phyloP scores from a whole-genome alignment of 805 yeast genomes.

The Zygoascus ofunaensis region DNA sequence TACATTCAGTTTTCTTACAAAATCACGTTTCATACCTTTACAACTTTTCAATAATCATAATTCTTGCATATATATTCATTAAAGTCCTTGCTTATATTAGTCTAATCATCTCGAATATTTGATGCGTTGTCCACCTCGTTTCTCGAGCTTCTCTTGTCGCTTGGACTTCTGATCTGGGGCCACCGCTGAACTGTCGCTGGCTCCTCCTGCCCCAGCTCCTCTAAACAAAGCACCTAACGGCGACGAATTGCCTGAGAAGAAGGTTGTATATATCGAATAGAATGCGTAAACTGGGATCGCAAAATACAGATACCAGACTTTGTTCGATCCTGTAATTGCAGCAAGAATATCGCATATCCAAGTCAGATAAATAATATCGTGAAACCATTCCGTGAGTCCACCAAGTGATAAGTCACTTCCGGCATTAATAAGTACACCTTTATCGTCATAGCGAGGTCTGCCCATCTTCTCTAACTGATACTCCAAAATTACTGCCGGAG shows the following conservation, averaged over 20 bases:
- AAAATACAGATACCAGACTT: slow-evolving; percentile 50
- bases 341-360: slow-evolving; percentile 48
- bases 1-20: slow-evolving; percentile 57
- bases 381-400: slow-evolving; percentile 66
- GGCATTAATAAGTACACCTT: slow-evolving; percentile 39
- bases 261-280: slow-evolving; percentile 38
- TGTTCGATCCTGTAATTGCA: slow-evolving; percentile 44
- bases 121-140: slow-evolving; percentile 17
- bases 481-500: slow-evolving; percentile 39
- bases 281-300: slow-evolving; percentile 45
- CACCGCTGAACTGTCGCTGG: slow-evolving; percentile 5
- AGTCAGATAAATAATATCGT: slow-evolving; percentile 60
- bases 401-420: slow-evolving; percentile 54
- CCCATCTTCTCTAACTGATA: slow-evolving; percentile 51
- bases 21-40: too few species aligned
- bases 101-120: slow-evolving; percentile 10
- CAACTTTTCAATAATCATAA: too few species aligned
- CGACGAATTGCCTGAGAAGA: slow-evolving; percentile 19
- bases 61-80: too few species aligned
- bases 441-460: slow-evolving; percentile 44
- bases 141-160: slow-evolving; percentile 35
- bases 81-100: background rate
- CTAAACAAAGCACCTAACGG: slow-evolving; percentile 8
- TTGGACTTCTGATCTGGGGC: slow-evolving; percentile 21
- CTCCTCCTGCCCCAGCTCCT: slow-evolving; percentile 14